Conservation (phyloP, 129 eudicot genomes). For the Ambrosia trifida region DNA sequence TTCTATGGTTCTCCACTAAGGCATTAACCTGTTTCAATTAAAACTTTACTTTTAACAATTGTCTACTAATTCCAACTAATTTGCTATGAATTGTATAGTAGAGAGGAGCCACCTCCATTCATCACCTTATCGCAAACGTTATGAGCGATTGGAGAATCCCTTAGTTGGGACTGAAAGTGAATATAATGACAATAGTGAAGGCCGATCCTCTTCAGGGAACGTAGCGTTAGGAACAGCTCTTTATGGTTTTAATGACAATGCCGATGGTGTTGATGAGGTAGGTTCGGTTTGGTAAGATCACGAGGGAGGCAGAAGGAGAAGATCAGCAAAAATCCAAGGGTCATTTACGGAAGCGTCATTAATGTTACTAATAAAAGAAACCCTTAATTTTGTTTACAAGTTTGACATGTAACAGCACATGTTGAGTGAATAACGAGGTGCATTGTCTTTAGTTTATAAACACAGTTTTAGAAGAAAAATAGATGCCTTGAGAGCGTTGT, state of each 20-base stretch:
- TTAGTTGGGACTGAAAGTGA: constrained; percentile 56
- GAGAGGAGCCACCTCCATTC: constrained; percentile 79
- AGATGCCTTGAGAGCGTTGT: no score
- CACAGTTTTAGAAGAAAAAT: no score
- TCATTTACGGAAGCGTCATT: no score
- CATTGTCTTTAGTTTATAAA: no score
- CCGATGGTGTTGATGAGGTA: constrained; percentile 95
- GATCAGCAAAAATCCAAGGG: no score
- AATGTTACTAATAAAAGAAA: no score
- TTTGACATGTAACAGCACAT: no score
- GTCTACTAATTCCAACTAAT: constrained; percentile 2
- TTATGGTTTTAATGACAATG: constrained; percentile 89
- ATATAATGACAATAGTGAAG: constrained; percentile 54
- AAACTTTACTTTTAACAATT: neutral
- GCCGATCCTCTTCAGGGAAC: constrained; percentile 52
- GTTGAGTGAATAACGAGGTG: no score
- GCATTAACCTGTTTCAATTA: constrained; percentile 25
- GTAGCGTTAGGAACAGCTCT: constrained; percentile 66
- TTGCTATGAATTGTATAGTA: constrained; percentile 41
- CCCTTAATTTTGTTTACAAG: no score
- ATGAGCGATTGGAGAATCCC: constrained; percentile 68
- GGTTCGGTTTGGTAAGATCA: no score
- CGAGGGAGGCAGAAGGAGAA: no score
- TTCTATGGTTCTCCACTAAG: constrained; percentile 57
- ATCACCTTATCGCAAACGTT: constrained; percentile 54